Conservation (phyloP, 2,329 filamentous ascomycete genomes). For the Alternaria metachromatica region DNA sequence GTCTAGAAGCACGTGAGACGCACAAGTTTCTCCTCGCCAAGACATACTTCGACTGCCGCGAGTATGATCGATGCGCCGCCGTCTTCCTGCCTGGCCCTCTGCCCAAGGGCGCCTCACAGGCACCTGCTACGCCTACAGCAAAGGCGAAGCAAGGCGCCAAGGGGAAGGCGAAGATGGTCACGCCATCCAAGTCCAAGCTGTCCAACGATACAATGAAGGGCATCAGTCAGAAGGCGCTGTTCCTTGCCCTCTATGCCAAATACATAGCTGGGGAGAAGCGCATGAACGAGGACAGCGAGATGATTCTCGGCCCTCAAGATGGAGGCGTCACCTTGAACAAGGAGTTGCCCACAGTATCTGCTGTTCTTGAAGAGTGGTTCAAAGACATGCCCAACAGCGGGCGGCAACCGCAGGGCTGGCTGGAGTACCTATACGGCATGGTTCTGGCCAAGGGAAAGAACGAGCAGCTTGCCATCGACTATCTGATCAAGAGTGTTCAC, state of each 20-base stretch:
- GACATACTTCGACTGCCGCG: conserved; percentile 91
- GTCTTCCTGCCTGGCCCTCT: conserved; percentile 85
- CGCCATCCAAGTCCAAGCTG: conserved; percentile 45
- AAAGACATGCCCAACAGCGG: conserved; percentile 64
- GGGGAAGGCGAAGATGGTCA: conserved; percentile 61
- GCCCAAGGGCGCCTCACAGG: conserved; percentile 68
- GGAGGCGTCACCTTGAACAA: conserved; percentile 84
- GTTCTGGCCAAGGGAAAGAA: conserved; percentile 90
- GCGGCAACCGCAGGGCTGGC: conserved; percentile 82
- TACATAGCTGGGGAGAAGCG: conserved; percentile 94
- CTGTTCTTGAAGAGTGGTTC: conserved; percentile 83
- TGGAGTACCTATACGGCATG: conserved; percentile 92
- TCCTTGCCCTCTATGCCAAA: conserved; percentile 90
- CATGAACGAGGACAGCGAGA: conserved; percentile 95
- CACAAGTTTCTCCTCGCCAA: conserved; percentile 89
- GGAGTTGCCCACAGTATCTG: conserved; percentile 77
- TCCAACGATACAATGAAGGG: conserved; percentile 50
- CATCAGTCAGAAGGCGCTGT: conserved; percentile 89
- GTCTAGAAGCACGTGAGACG: conserved; percentile 78
- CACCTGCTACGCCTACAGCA: conserved; percentile 47
- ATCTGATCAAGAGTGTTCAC: conserved; percentile 87
- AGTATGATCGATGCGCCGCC: conserved; percentile 91
- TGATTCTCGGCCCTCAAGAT: conserved; percentile 94
- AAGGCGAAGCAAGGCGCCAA: conserved; percentile 58
- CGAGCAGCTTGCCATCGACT: conserved; percentile 81